Evolutionary conservation across 805 yeast genomes (phyloP), one percentile per base, ranked within the genome.

Genomic region (Lachancea waltii): DNA sequence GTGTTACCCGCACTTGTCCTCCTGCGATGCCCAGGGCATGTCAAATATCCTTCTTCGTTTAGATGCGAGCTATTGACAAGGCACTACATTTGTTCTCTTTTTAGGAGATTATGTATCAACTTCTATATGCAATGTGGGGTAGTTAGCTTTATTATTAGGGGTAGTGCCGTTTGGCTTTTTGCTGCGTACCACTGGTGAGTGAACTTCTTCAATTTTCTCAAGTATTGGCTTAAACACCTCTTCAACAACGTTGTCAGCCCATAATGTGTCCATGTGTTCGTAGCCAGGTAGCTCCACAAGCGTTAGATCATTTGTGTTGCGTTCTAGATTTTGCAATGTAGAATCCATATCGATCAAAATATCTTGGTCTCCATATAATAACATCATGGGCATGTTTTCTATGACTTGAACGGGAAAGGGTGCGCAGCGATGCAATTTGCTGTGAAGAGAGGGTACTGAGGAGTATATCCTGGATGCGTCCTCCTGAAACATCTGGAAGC

Each of bases 231-330:
- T 17, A 28, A 70, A 64, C 0, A 68, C 72, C 9, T 37, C 42
- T 10, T 50, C 45, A 6, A 56, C 67, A 4, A 78, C 85, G 41
- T 79, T 77, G 3, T 64, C 50, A 3, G 85, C 89, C 95, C 95
- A 85, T 9, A 85, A 51, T 29, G 84, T 74, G 51, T 85, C 95
- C 65, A 85, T 70, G 55, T 85, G 95, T 56, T 85, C 95, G 54
- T 83, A 83, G 7, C 62, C 64, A 0, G 61, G 64, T 0, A 81
- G 68, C 0, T 79, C 76, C 5, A 70, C 60, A 0, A 67, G 55
- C 3, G 48, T 37, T 13, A 50, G 43, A 1, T 44, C 42, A 16
- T 45, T 51, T 17, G 53, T 58, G 25, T 34, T 47, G 23, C 48
- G 51, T 0, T 85, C 79, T 22, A 85, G 64, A 42, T 76, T 79